These are phyloP conservation scores for Mycena latifolia DNA, from an alignment of 768 basidiomycete species.

Conservation along the genomic window DNA sequence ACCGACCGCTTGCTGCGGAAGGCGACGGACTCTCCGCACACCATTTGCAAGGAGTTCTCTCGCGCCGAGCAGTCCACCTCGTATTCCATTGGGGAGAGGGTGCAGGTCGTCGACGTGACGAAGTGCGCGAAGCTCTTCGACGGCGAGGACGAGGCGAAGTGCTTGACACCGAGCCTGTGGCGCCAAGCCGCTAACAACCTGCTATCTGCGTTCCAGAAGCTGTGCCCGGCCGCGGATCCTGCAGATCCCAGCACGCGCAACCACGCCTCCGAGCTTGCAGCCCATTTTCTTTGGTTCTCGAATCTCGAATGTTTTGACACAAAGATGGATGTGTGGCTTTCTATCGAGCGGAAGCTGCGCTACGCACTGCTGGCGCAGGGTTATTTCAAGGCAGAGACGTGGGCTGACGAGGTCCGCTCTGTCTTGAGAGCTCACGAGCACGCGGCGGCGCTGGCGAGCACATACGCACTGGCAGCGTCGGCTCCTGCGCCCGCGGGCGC, in stretches of 20 bases:
- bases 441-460: neutral
- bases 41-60: neutral
- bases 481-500: neutral
- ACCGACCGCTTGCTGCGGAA: neutral
- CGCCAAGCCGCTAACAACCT: neutral
- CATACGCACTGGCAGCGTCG: neutral
- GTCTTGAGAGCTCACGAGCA: neutral
- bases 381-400: neutral
- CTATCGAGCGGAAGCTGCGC: neutral
- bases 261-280: neutral
- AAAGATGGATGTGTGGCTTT: neutral
- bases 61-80: neutral
- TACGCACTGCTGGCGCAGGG: neutral
- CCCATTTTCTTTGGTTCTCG: neutral
- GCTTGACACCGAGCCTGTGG: neutral
- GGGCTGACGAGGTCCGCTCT: neutral
- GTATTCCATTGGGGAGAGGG: neutral
- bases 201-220: neutral
- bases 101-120: slow-evolving; percentile 7
- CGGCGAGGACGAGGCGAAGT: neutral
- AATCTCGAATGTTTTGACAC: neutral
- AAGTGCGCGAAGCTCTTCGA: neutral
- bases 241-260: neutral
- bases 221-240: neutral
- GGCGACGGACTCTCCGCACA: neutral